Conservation (phyloP, 2,329 filamentous ascomycete genomes). For the Penicillium rolfsii region DNA sequence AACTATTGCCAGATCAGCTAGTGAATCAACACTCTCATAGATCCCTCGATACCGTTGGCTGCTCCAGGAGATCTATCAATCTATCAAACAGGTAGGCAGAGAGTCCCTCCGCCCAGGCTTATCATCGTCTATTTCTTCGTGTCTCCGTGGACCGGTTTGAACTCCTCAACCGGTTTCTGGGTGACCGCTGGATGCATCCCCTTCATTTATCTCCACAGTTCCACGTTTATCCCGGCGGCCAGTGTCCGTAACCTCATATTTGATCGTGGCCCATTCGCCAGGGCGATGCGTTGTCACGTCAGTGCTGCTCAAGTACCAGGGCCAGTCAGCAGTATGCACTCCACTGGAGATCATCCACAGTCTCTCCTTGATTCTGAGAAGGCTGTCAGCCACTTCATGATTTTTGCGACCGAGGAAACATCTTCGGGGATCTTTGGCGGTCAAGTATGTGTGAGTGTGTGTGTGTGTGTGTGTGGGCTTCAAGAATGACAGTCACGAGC, state of each 20-base stretch:
- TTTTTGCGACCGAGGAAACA: background rate
- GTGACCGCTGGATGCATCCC: background rate
- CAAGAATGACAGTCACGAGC: background rate
- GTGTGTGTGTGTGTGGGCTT: background rate
- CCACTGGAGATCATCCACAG: background rate
- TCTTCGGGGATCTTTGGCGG: background rate
- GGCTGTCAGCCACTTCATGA: background rate
- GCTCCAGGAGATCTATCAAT: background rate
- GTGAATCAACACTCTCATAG: background rate
- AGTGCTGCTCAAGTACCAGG: background rate
- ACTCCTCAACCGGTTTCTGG: background rate
- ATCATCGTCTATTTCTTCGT: slow-evolving; percentile 2
- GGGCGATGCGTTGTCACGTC: slow-evolving; percentile 1
- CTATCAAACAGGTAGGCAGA: background rate
- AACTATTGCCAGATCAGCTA: background rate
- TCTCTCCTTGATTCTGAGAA: background rate
- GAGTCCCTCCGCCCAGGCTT: background rate
- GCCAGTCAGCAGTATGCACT: background rate
- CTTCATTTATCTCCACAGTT: background rate
- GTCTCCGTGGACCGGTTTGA: background rate
- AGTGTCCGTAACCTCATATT: background rate
- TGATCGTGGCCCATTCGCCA: background rate
- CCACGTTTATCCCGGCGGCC: background rate
- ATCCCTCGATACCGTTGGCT: background rate
- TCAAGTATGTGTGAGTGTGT: background rate